Evolutionary conservation across 805 yeast genomes (phyloP), one percentile per base, ranked within the genome.

Genomic region (Candida sonorensis): DNA sequence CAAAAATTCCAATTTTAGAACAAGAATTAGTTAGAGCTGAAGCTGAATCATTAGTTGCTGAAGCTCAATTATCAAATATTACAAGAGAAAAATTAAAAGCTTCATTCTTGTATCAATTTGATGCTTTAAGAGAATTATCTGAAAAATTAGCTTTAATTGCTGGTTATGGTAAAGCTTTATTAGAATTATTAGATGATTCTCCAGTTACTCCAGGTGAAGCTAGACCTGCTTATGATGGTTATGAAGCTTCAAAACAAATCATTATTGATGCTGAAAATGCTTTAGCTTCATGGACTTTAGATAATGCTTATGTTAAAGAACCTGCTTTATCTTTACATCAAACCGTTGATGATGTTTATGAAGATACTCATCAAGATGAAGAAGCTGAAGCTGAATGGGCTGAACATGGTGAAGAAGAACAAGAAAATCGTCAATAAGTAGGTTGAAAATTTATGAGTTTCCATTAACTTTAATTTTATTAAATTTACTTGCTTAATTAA

Each of bases 181-280:
- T 92, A 57, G 97, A 92, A 72, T 77, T 90, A 57, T 75, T 90
- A 60, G 97, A 90, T 61, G 97, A 90, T 65, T 67, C 92, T 46
- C 95, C 97, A 44, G 96, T 92, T 45, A 90, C 97, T 48, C 98
- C 98, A 44, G 98, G 98, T 71, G 97, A 90, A 73, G 81, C 95
- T 46, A 86, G 97, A 72, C 90, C 95, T 30, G 90, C 95, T 40
- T 90, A 92, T 66, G 97, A 92, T 57, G 97, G 97, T 48, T 90
- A 87, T 63, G 97, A 90, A 62, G 95, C 96, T 38, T 83, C 96
- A 42, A 88, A 87, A 73, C 97, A 92, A 72, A 86, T 92, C 67
- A 87, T 92, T 56, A 82, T 87, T 59, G 97, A 90, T 62, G 92
- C 94, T 48, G 98, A 90, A 72, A 81, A 79, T 50, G 95, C 97